Percentiles rank a stretch among this genome's conserved stretches.
These are phyloP conservation scores for Coffea canephora DNA, from an alignment of 257 asterid genomes.

Conservation along the genomic window DNA sequence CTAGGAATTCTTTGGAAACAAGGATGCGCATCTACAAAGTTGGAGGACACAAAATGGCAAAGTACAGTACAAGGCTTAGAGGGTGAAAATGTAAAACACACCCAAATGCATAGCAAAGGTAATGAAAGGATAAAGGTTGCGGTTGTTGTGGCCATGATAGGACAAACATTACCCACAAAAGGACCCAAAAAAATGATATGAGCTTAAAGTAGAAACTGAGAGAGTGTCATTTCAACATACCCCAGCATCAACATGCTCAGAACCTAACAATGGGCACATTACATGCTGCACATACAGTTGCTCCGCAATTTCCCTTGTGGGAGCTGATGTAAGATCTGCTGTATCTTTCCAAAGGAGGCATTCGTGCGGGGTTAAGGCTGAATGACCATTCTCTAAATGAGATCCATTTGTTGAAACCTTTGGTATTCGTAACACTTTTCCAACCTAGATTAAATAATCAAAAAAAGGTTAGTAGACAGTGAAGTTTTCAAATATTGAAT, in stretches of 20 bases:
- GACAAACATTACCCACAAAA: background rate
- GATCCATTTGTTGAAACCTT: constrained; percentile 56
- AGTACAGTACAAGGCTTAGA: background rate
- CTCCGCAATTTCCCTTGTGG: constrained; percentile 67
- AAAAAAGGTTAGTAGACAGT: background rate
- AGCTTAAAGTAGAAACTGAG: constrained; percentile 11
- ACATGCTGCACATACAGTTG: constrained; percentile 68
- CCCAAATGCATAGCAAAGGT: background rate
- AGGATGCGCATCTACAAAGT: constrained; percentile 53
- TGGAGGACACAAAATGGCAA: background rate
- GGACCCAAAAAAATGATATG: background rate
- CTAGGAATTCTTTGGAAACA: constrained; percentile 81
- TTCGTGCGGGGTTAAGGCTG: constrained; percentile 56
- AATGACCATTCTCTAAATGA: constrained; percentile 44
- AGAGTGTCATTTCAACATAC: constrained; percentile 32
- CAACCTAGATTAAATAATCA: constrained; percentile 44
- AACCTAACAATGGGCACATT: constrained; percentile 75
- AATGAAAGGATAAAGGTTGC: background rate
- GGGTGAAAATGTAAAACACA: background rate
- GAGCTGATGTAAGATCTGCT: constrained; percentile 63
- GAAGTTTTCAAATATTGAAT: background rate
- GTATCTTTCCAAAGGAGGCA: constrained; percentile 60
- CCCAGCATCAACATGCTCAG: constrained; percentile 92
- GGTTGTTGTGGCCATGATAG: background rate
- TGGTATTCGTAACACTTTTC: constrained; percentile 78